Evolutionary conservation across 495 filamentous ascomycete species (phyloP).

Genomic region (Tuber aestivum): DNA sequence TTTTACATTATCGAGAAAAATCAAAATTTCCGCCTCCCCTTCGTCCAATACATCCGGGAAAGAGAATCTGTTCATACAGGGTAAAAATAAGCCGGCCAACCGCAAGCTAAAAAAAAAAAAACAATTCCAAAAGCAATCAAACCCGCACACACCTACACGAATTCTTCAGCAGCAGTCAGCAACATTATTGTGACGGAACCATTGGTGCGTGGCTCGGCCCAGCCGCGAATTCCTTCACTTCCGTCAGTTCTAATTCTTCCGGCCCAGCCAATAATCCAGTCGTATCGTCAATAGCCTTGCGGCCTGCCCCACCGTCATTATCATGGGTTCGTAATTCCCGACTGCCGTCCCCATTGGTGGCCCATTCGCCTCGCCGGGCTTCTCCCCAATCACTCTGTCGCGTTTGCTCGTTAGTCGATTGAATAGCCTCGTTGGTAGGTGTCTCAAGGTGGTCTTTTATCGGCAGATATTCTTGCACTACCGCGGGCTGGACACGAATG

Average conservation of each 20-base stretch:
- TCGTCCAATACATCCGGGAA: neutral
- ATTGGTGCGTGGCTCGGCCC: neutral
- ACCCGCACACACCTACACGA: neutral
- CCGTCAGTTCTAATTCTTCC: neutral
- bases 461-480: slow-evolving; percentile 15
- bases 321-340: neutral
- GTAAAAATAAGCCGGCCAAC: neutral
- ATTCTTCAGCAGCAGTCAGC: neutral
- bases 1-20: neutral
- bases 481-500: slow-evolving; percentile 25
- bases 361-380: slow-evolving; percentile 20
- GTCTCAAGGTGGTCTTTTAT: slow-evolving; percentile 31
- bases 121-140: neutral
- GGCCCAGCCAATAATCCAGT: neutral
- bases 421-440: slow-evolving; percentile 15
- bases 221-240: neutral
- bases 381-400: slow-evolving; percentile 18
- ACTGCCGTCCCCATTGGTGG: neutral
- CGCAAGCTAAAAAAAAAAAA: neutral
- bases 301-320: neutral
- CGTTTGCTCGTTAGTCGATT: slow-evolving; percentile 30
- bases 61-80: neutral
- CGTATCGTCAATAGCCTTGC: neutral
- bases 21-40: neutral
- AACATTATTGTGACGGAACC: neutral